Percentiles rank a stretch among this genome's conserved stretches.
Conservation (phyloP, 2,329 filamentous ascomycete genomes). For the Nakataea oryzae region DNA sequence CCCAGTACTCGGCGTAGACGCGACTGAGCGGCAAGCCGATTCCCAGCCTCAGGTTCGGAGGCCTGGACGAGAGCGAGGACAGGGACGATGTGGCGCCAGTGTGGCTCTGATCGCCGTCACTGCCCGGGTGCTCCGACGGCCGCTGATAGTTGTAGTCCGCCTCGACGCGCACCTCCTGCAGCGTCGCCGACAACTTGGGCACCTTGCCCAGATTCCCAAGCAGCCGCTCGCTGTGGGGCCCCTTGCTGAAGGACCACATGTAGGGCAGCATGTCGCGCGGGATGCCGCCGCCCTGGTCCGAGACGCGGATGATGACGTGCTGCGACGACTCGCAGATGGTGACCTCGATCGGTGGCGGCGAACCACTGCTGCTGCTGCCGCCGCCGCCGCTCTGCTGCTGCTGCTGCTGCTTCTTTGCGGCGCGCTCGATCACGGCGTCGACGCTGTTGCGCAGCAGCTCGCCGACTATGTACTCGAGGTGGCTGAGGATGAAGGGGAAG, state of each 20-base stretch:
- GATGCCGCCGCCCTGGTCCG: constrained; percentile 89
- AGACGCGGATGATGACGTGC: constrained; percentile 93
- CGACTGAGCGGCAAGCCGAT: constrained; percentile 90
- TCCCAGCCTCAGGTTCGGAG: constrained; percentile 77
- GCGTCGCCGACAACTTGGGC: constrained; percentile 83
- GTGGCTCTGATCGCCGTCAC: constrained; percentile 1
- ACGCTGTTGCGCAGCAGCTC: constrained; percentile 93
- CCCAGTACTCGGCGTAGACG: constrained; percentile 97
- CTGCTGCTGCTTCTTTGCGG: constrained; percentile 18
- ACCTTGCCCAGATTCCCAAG: constrained; percentile 81
- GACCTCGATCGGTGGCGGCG: constrained; percentile 78
- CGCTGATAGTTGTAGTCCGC: constrained; percentile 8
- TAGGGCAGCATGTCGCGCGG: constrained; percentile 76
- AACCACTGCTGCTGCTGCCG: constrained; percentile 5
- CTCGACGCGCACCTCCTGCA: constrained; percentile 67
- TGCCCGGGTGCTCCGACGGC: constrained; percentile 18
- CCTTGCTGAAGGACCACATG: constrained; percentile 95
- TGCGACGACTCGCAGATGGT: constrained; percentile 89
- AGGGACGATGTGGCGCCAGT: constrained; percentile 47
- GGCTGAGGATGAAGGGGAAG: constrained; percentile 92
- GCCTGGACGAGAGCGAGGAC: constrained; percentile 67
- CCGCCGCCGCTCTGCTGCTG: constrained; percentile 9
- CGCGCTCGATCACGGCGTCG: constrained; percentile 80
- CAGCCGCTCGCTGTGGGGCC: constrained; percentile 64
- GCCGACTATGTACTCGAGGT: constrained; percentile 94